These are phyloP conservation scores for Anisodus tanguticus DNA, from an alignment of 257 asterid genomes.

Conservation along the genomic window DNA sequence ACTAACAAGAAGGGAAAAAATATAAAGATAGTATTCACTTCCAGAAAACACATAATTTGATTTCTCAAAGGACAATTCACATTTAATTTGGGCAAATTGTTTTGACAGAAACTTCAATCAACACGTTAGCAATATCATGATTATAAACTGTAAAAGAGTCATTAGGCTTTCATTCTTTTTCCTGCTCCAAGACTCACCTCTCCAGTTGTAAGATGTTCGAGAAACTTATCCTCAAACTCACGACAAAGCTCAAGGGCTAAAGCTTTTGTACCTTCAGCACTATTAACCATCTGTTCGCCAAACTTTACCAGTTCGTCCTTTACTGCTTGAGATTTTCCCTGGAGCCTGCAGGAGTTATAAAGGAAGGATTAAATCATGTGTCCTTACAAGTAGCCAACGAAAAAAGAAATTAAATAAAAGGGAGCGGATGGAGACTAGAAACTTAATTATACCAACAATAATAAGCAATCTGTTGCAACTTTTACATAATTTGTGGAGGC, in stretches of 20 bases:
- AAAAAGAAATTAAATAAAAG: background rate
- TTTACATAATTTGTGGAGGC: conserved; percentile 18
- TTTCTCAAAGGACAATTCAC: conserved; percentile 3
- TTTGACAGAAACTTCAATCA: conserved; percentile 13
- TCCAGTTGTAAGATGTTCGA: conserved; percentile 90
- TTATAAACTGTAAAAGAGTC: conserved; percentile 10
- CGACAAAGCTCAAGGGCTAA: conserved; percentile 99
- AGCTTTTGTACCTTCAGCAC: conserved; percentile 94
- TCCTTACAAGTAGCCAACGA: conserved; percentile 18
- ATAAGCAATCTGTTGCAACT: background rate
- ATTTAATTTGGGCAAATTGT: conserved; percentile 1
- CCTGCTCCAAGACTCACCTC: conserved; percentile 59
- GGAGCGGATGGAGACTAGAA: background rate
- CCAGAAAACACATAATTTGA: background rate
- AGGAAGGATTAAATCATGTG: conserved; percentile 9
- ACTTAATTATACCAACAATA: background rate
- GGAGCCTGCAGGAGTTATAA: conserved; percentile 68
- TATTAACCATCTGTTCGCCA: conserved; percentile 89
- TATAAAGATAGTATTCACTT: conserved; percentile 6
- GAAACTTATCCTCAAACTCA: conserved; percentile 98
- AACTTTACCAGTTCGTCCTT: conserved; percentile 90
- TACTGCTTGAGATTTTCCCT: conserved; percentile 89
- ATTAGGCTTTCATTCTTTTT: conserved; percentile 14
- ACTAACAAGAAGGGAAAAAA: background rate
- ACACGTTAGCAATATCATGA: conserved; percentile 9